Conservation (phyloP, 257 asterid genomes). For the Salvia miltiorrhiza region DNA sequence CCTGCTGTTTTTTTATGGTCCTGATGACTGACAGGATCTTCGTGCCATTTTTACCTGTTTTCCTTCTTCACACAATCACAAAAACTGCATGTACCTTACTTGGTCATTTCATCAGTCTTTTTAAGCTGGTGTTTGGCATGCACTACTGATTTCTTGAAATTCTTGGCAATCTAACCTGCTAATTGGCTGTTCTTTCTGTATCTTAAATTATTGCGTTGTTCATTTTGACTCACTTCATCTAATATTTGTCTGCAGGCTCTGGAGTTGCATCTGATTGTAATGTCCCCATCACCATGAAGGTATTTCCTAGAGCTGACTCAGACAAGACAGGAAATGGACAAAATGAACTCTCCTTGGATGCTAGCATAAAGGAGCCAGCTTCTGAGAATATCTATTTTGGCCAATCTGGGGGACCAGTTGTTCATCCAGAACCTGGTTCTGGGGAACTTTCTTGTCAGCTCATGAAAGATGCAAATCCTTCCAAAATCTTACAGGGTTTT, state of each 20-base stretch:
- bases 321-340: slow-evolving; percentile 22
- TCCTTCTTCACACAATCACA: slow-evolving; percentile 3
- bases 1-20: slow-evolving; percentile 15
- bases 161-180: background rate
- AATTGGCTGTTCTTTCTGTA: background rate
- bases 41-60: background rate
- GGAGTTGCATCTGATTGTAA: slow-evolving; percentile 20
- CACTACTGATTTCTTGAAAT: background rate
- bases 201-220: slow-evolving; percentile 7
- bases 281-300: slow-evolving; percentile 18
- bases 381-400: slow-evolving; percentile 18
- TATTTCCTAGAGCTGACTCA: slow-evolving; percentile 29
- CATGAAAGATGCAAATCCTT: slow-evolving; percentile 36
- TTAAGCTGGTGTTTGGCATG: slow-evolving; percentile 7
- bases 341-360: slow-evolving; percentile 23
- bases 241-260: slow-evolving; percentile 36
- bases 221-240: slow-evolving; percentile 20
- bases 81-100: slow-evolving; percentile 1
- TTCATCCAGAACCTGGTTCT: slow-evolving; percentile 28
- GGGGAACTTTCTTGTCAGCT: slow-evolving; percentile 41
- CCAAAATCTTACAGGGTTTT: slow-evolving; percentile 57
- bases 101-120: slow-evolving; percentile 2
- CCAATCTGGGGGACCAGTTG: slow-evolving; percentile 26
- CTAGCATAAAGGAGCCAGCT: slow-evolving; percentile 25
- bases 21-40: slow-evolving; percentile 8